Evolutionary conservation across 129 eudicot species (phyloP).

Genomic region (Pittosporum tobira): DNA sequence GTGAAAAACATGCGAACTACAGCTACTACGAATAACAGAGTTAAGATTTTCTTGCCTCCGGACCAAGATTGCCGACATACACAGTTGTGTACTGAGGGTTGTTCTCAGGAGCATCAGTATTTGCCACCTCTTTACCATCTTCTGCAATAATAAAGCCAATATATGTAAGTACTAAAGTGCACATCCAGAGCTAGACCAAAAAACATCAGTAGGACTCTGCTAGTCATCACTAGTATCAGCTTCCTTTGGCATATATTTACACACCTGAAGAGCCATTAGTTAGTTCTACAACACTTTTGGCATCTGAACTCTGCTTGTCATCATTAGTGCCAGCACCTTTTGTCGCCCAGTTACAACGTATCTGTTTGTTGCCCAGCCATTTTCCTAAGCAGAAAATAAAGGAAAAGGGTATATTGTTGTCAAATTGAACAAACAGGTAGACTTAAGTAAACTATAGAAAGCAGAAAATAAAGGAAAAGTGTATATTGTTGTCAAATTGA

Average conservation of each 20-base stretch:
- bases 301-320: conserved; percentile 71
- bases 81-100: conserved; percentile 87
- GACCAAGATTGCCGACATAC: conserved; percentile 93
- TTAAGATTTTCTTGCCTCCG: conserved; percentile 49
- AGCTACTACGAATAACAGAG: background rate
- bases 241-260: background rate
- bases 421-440: background rate
- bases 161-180: background rate
- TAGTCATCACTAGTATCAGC: background rate
- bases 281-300: conserved; percentile 81
- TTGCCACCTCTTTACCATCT: conserved; percentile 69
- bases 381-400: conserved; percentile 39
- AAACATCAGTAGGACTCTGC: background rate
- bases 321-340: conserved; percentile 83
- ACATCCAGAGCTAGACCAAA: background rate
- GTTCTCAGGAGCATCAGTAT: conserved; percentile 77
- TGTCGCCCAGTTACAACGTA: conserved; percentile 96
- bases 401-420: background rate
- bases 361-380: conserved; percentile 96
- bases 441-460: background rate
- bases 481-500: conserved; percentile 2
- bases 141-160: conserved; percentile 36
- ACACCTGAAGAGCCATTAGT: conserved; percentile 59
- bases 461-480: background rate
- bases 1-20: background rate